Evolutionary conservation across 2,329 filamentous ascomycete species (phyloP).

Genomic region (Sclerotinia spermophila): DNA sequence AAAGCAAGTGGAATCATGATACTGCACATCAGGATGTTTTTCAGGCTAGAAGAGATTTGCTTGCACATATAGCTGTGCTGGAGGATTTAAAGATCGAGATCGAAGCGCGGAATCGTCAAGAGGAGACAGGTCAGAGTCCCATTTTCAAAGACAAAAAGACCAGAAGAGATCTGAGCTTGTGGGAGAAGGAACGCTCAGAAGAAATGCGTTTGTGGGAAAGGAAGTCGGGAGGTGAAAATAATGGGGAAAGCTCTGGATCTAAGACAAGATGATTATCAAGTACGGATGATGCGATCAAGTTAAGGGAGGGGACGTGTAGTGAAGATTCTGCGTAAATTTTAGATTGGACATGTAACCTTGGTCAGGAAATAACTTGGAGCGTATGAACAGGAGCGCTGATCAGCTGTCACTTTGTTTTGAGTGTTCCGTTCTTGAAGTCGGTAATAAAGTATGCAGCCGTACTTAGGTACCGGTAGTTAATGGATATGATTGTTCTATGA

Average conservation of each 20-base stretch:
- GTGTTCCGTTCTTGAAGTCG: not conserved
- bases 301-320: not conserved
- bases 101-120: not conserved
- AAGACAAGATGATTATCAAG: not conserved
- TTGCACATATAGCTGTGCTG: not conserved
- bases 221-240: not conserved
- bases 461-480: not conserved
- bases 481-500: not conserved
- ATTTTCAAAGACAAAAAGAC: conserved; percentile 9
- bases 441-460: not conserved
- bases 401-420: not conserved
- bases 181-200: not conserved
- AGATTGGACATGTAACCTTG: not conserved
- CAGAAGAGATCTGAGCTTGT: not conserved
- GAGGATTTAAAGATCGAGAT: not conserved
- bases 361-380: not conserved
- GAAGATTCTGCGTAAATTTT: not conserved
- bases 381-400: not conserved
- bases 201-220: conserved; percentile 10
- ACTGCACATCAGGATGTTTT: not conserved
- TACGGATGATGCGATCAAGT: not conserved
- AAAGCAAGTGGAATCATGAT: not conserved
- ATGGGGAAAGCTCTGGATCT: not conserved
- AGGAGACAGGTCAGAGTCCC: not conserved
- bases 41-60: not conserved